Percentiles rank a stretch among this genome's conserved stretches.
Conservation (phyloP, 495 filamentous ascomycete species). For the Talaromyces trachyspermus region DNA sequence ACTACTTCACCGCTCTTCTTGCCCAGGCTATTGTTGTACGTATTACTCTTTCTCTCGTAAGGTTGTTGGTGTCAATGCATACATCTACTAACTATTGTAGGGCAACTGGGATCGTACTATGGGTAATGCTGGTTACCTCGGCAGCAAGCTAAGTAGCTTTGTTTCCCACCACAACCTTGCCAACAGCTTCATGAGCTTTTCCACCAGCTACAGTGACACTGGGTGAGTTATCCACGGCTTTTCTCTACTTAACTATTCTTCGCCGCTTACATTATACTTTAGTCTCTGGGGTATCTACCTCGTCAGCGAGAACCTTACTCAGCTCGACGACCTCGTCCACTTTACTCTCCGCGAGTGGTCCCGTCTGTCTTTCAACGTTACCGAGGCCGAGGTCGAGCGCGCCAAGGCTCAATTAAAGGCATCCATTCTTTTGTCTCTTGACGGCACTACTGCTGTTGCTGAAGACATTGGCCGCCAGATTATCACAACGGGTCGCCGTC, state of each 20-base stretch:
- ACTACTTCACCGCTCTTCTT: constrained; percentile 97
- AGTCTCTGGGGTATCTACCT: constrained; percentile 99
- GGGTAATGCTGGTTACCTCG: constrained; percentile 92
- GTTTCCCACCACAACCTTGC: constrained; percentile 89
- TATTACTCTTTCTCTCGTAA: not conserved
- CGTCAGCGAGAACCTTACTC: constrained; percentile 78
- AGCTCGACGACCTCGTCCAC: constrained; percentile 91
- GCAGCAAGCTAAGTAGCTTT: constrained; percentile 92
- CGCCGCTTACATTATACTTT: constrained; percentile 13
- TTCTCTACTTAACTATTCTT: not conserved
- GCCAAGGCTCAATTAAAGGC: constrained; percentile 99
- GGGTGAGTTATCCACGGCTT: constrained; percentile 70
- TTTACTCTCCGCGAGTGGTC: constrained; percentile 98
- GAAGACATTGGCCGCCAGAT: constrained; percentile 99
- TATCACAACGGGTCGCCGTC: constrained; percentile 88
- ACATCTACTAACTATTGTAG: constrained; percentile 1
- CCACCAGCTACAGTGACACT: constrained; percentile 98
- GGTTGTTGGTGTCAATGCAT: too few relatives aligned
- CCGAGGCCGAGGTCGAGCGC: constrained; percentile 86
- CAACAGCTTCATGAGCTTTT: constrained; percentile 99
- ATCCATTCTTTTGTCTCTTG: constrained; percentile 89
- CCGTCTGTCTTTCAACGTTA: constrained; percentile 78
- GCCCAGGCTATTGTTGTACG: constrained; percentile 82
- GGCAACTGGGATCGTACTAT: constrained; percentile 99
- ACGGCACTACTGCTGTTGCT: constrained; percentile 93